Conservation (phyloP, 257 asterid species). For the Sherardia arvensis region DNA sequence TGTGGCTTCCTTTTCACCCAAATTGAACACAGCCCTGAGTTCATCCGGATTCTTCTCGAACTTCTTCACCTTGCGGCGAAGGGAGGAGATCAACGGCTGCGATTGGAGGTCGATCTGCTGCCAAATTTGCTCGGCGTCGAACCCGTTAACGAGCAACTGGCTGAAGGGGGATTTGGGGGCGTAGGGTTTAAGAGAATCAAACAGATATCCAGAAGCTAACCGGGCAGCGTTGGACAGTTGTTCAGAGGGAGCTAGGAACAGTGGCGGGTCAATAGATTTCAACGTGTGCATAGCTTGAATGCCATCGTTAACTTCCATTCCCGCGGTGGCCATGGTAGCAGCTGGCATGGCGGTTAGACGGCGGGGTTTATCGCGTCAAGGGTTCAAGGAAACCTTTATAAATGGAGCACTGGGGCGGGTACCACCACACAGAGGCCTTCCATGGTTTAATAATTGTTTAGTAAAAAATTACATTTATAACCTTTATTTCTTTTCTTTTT, state of each 20-base stretch:
- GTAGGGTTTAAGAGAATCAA: slow-evolving; percentile 46
- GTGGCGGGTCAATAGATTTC: slow-evolving; percentile 54
- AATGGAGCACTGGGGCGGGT: too few species aligned
- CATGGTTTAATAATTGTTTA: too few species aligned
- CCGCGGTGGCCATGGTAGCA: slow-evolving; percentile 18
- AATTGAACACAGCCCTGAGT: slow-evolving; percentile 30
- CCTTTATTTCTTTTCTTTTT: too few species aligned
- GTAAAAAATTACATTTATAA: too few species aligned
- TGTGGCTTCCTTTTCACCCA: slow-evolving; percentile 9
- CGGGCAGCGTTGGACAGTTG: slow-evolving; percentile 68
- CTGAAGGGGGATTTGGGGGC: slow-evolving; percentile 53
- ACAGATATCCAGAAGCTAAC: slow-evolving; percentile 49
- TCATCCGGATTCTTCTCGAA: slow-evolving; percentile 63
- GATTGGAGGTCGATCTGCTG: slow-evolving; percentile 89
- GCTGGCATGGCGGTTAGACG: slow-evolving; percentile 5
- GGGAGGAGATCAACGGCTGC: slow-evolving; percentile 52
- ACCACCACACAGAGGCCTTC: too few species aligned
- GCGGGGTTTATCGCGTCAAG: background rate
- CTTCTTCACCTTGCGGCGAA: slow-evolving; percentile 47
- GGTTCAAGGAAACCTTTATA: too few species aligned
- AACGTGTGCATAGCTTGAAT: slow-evolving; percentile 44
- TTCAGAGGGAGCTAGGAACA: slow-evolving; percentile 55
- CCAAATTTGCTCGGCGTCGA: slow-evolving; percentile 81
- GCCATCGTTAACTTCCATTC: slow-evolving; percentile 17
- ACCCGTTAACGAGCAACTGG: slow-evolving; percentile 52